Conservation (phyloP, 2,329 filamentous ascomycete genomes). For the Epicoccum sorghinum region DNA sequence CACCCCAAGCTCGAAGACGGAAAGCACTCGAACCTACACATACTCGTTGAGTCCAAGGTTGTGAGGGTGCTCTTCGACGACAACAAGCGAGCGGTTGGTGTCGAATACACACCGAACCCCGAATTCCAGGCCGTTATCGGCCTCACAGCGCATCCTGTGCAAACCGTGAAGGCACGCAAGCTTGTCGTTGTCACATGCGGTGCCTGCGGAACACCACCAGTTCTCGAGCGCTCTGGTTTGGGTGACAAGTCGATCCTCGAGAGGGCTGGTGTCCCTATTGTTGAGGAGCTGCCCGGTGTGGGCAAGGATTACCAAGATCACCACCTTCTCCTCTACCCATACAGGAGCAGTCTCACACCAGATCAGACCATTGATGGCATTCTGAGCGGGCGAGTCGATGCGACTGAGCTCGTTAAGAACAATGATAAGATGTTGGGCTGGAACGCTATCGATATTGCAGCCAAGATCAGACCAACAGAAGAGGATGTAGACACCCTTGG, state of each 20-base stretch:
- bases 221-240: slow-evolving; percentile 69
- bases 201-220: slow-evolving; percentile 58
- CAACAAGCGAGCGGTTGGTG: slow-evolving; percentile 61
- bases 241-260: slow-evolving; percentile 59
- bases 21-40: slow-evolving; percentile 63
- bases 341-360: slow-evolving; percentile 54
- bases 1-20: slow-evolving; percentile 59
- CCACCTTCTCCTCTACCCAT: slow-evolving; percentile 60
- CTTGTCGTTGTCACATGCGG: slow-evolving; percentile 61
- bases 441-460: slow-evolving; percentile 63
- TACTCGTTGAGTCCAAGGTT: slow-evolving; percentile 64
- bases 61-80: slow-evolving; percentile 61
- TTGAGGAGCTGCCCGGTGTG: slow-evolving; percentile 65
- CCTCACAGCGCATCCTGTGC: slow-evolving; percentile 43
- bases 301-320: slow-evolving; percentile 70
- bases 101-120: slow-evolving; percentile 63
- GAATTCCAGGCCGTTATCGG: slow-evolving; percentile 42
- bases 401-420: slow-evolving; percentile 53
- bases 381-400: slow-evolving; percentile 55
- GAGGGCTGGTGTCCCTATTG: slow-evolving; percentile 58
- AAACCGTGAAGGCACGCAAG: slow-evolving; percentile 58
- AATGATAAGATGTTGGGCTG: slow-evolving; percentile 62
- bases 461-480: slow-evolving; percentile 63
- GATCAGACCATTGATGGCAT: slow-evolving; percentile 62
- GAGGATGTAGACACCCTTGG: slow-evolving; percentile 60